phyloP scores from a whole-genome alignment of 2,329 filamentous ascomycete species.

The Colletotrichum chrysophilum region DNA sequence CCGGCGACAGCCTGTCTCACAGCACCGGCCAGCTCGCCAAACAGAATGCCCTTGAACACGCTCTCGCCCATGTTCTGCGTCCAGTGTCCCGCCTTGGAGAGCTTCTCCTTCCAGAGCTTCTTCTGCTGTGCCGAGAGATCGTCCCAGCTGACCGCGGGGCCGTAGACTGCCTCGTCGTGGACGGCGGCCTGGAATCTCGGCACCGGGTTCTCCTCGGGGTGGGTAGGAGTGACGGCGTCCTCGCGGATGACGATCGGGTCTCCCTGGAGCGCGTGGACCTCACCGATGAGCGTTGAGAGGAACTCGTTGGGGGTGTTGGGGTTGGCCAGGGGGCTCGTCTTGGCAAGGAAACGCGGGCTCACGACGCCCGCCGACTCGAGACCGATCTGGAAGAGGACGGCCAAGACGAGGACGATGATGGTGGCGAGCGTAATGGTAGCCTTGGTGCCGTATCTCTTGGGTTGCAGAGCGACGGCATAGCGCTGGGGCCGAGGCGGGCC shows the following conservation, averaged over 20 bases:
- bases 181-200: conserved; percentile 44
- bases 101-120: conserved; percentile 70
- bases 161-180: conserved; percentile 53
- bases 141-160: conserved; percentile 70
- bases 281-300: conserved; percentile 41
- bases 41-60: conserved; percentile 78
- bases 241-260: conserved; percentile 45
- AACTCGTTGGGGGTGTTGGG: conserved; percentile 32
- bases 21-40: conserved; percentile 71
- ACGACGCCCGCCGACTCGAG: conserved; percentile 67
- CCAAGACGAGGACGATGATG: conserved; percentile 63
- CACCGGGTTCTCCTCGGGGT: conserved; percentile 23
- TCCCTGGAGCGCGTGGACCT: conserved; percentile 30
- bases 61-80: conserved; percentile 78
- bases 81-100: conserved; percentile 78
- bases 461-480: conserved; percentile 71
- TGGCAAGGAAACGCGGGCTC: conserved; percentile 42
- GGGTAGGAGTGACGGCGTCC: conserved; percentile 27
- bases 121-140: conserved; percentile 69
- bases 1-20: conserved; percentile 55
- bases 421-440: conserved; percentile 59
- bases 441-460: conserved; percentile 54
- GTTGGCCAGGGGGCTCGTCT: not conserved
- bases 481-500: conserved; percentile 59
- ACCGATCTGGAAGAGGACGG: conserved; percentile 67